Conservation (phyloP, 352 stramenopile species). For the Phytopythium helicoides region DNA sequence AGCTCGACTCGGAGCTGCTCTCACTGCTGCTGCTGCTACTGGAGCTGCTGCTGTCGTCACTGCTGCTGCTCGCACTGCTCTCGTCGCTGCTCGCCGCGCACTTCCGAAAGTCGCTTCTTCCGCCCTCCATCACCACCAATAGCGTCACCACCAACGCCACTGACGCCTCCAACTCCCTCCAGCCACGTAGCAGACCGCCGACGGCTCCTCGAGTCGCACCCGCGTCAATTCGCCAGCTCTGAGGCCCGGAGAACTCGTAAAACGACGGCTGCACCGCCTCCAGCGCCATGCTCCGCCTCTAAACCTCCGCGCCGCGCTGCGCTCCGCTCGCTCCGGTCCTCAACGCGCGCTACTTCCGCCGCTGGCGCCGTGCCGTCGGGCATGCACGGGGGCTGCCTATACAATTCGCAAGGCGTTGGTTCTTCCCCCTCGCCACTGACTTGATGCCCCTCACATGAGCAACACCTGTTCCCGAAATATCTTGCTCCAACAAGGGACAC, state of each 20-base stretch:
- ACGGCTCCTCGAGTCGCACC: no score
- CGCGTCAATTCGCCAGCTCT: no score
- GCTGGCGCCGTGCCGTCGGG: no score
- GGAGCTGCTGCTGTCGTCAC: constrained; percentile 17
- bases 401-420: no score
- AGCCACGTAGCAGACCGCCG: no score
- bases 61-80: constrained; percentile 21
- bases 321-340: neutral
- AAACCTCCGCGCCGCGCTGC: neutral
- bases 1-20: constrained; percentile 21
- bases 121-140: neutral
- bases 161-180: neutral
- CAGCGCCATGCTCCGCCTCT: neutral
- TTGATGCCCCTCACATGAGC: no score
- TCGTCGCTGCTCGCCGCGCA: constrained; percentile 28
- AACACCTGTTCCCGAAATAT: neutral
- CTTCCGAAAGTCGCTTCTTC: constrained; percentile 11
- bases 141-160: neutral
- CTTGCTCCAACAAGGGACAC: neutral
- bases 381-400: no score
- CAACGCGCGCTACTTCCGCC: neutral
- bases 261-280: neutral
- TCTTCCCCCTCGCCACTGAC: no score
- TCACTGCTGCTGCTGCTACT: constrained; percentile 27
- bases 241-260: no score